Evolutionary conservation across 345 rosid species (phyloP), one percentile per base, ranked within the genome.

Genomic region (Cardamine occulta): DNA sequence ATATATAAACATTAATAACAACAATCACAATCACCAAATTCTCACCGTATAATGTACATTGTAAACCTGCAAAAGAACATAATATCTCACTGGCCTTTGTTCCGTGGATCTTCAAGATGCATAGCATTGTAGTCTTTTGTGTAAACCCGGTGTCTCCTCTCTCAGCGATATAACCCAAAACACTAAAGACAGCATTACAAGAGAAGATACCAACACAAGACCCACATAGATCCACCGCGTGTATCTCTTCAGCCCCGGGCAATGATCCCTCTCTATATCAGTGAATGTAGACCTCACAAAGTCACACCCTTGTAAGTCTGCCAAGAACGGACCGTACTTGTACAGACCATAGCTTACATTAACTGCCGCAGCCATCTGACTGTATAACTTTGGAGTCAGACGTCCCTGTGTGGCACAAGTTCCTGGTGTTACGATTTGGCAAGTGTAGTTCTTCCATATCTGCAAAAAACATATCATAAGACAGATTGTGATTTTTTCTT

Each of bases 141-240:
- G 79, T 90, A 88, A 8, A 85, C 89, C 2, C 98, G 90, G 69
- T 95, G 98, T 73, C 91, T 77, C 34, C 97, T 80, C 83, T 95
- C 97, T 40, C 97, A n/a, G 72, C 4, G 98, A 93, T 18, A 95
- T 79, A 32, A 95, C 89, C 98, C 98, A 95, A 84, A 95, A 92
- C 77, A 95, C 85, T 70, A 95, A 63, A 15, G 98, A 95, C 29
- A 89, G 80, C 99, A 95, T 92, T 34, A 92, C 98, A 4, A 93
- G 92, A 5, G 84, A 85, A 6, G 99, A 89, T 10, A 90, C 97
- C 53, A 89, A 19, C 19, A 95, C 87, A 51, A 90, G 80, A 34
- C 97, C 99, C 18, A 85, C 63, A 73, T 92, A 95, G 63, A 95
- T 86, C 98, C 97, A 92, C 65, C 63, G 17, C 0, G 92, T 83